Conservation (phyloP, 2,329 filamentous ascomycete genomes). For the Trichoderma semiorbis region DNA sequence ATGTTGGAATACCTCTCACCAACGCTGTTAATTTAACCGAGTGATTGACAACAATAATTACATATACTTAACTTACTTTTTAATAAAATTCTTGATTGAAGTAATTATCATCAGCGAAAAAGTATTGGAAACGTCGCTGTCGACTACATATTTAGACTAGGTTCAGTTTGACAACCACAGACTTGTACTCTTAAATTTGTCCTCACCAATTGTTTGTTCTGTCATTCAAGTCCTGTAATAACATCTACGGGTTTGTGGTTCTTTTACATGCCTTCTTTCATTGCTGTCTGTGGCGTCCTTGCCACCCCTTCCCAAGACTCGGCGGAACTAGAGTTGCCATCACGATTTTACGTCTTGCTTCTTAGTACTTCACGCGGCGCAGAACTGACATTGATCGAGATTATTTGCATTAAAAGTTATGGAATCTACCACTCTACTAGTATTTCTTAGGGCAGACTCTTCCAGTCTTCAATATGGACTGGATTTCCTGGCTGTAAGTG, state of each 20-base stretch:
- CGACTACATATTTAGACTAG: too few species aligned
- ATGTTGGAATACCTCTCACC: neutral
- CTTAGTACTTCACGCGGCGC: neutral
- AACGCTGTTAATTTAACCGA: neutral
- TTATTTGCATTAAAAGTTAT: neutral
- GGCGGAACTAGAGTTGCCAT: neutral
- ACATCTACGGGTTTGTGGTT: too few species aligned
- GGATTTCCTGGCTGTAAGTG: neutral
- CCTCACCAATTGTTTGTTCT: neutral
- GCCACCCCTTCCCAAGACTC: neutral
- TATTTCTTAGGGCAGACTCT: neutral
- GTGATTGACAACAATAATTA: neutral
- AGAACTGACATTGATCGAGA: neutral
- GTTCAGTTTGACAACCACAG: too few species aligned
- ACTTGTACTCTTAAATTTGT: neutral
- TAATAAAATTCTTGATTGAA: neutral
- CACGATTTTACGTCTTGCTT: neutral
- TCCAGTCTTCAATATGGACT: neutral
- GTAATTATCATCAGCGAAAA: too few species aligned
- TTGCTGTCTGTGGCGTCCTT: neutral
- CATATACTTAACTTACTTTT: neutral
- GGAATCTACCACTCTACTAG: neutral
- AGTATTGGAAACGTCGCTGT: neutral
- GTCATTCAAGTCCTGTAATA: too few species aligned
- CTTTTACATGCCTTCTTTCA: neutral